Evolutionary conservation across 176 grass and related monocot genomes (phyloP), one percentile per base, ranked within the genome.

Genomic region (Chloris gayana): DNA sequence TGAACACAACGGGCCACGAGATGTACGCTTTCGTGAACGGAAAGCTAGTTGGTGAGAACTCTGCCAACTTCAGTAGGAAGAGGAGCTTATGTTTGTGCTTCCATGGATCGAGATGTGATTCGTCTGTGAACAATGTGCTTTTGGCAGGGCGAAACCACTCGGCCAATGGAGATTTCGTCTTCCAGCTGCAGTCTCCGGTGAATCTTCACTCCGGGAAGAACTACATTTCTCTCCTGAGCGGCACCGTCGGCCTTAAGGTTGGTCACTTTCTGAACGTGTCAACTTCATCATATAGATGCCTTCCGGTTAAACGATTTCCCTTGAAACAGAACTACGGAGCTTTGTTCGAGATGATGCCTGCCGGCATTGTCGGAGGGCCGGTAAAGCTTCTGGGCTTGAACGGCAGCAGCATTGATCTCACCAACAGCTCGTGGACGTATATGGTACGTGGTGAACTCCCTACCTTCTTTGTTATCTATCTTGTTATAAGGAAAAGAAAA

Each of bases 211-310:
- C 74, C 0, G 88, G 88, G 4, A 89, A 78, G 73, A 94, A 98
- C 83, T 63, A 87, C 46, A 75, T 98, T 14, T 81, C 85, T 12
- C 80, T 94, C 18, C 74, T 98, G 12, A 98, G 95, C 51, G 87
- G 74, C 47, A 94, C 95, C 49, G 81, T 92, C 32, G 95, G 95
- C 37, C 83, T 92, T 14, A 92, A 92, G 87, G 90, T 96, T n/a
- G n/a, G n/a, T n/a, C n/a, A n/a, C n/a, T n/a, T n/a, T 80, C 37
- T 24, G 19, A 62, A 69, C 7, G 22, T 7, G 22, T 19, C 27
- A 65, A 57, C 21, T 59, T 60, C 0, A 27, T 60, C 2, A 27
- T n/a, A n/a, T n/a, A n/a, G n/a, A n/a, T n/a, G n/a, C n/a, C n/a
- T n/a, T n/a, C n/a, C n/a, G n/a, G 14, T 74, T 56, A 26, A 24